A percentile compares a stretch with the other conserved stretches of the same genome.
Evolutionary conservation across 1,284 basidiomycete genomes (phyloP).

Genomic region (Ganoderma sinense): DNA sequence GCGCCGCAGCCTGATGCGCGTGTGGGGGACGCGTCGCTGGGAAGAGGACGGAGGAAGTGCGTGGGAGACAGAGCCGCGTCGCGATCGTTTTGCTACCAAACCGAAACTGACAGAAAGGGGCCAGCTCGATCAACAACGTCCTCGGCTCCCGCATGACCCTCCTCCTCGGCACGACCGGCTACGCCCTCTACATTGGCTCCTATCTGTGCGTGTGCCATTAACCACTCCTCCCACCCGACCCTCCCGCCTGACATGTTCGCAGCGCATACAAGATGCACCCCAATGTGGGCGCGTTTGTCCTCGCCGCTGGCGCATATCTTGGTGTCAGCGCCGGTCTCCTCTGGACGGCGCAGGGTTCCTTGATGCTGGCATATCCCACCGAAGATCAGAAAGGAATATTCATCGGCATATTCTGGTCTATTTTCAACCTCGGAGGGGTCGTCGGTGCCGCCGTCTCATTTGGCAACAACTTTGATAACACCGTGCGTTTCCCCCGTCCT

Average conservation of each 20-base stretch:
- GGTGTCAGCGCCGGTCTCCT: slow-evolving; percentile 86
- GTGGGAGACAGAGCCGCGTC: background rate
- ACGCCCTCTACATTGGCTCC: slow-evolving; percentile 77
- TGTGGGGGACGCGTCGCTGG: background rate
- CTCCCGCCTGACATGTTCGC: slow-evolving; percentile 15
- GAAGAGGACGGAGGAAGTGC: background rate
- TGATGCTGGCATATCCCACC: slow-evolving; percentile 87
- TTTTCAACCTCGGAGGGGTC: slow-evolving; percentile 73
- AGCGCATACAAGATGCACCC: slow-evolving; percentile 76
- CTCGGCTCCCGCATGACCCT: slow-evolving; percentile 80
- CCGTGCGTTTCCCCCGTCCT: slow-evolving; percentile 35
- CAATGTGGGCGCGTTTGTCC: slow-evolving; percentile 67
- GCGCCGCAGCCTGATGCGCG: background rate
- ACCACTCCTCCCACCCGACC: background rate
- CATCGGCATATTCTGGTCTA: slow-evolving; percentile 78
- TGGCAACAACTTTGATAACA: slow-evolving; percentile 55
- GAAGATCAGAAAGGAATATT: slow-evolving; percentile 80
- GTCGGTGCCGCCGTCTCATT: slow-evolving; percentile 69
- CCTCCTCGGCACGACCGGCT: slow-evolving; percentile 73
- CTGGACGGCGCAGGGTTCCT: slow-evolving; percentile 87
- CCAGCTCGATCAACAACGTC: slow-evolving; percentile 79
- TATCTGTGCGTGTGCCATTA: slow-evolving; percentile 60
- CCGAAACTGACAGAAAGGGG: slow-evolving; percentile 7
- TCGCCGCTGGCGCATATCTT: slow-evolving; percentile 81
- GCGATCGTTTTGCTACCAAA: background rate